Conservation (phyloP, 768 basidiomycete species). For the Macrolepiota fuliginosa region DNA sequence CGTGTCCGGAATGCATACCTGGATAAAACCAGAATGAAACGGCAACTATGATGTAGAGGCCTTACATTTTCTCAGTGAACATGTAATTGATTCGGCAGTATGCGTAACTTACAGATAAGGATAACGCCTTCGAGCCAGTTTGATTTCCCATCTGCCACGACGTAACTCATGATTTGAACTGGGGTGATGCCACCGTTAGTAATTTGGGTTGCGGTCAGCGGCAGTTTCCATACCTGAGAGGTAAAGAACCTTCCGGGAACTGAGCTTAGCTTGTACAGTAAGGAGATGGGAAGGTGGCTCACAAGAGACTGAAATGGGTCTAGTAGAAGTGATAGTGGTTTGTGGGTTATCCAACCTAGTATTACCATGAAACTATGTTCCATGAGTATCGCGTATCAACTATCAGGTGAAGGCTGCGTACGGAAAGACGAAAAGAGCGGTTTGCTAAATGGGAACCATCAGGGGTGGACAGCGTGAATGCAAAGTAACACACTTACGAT, state of each 20-base stretch:
- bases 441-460: constrained; percentile 50
- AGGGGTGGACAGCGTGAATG: neutral
- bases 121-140: constrained; percentile 92
- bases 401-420: constrained; percentile 16
- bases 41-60: constrained; percentile 70
- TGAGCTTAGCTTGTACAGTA: neutral
- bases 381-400: neutral
- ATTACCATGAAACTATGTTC: constrained; percentile 62
- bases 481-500: constrained; percentile 45
- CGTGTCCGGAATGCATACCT: constrained; percentile 25
- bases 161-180: constrained; percentile 85
- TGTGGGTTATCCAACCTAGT: constrained; percentile 77
- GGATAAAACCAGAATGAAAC: constrained; percentile 73
- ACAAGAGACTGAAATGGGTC: constrained; percentile 80
- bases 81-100: neutral
- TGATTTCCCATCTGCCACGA: constrained; percentile 81
- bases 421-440: constrained; percentile 48
- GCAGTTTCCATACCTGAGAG: constrained; percentile 38
- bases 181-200: neutral
- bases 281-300: constrained; percentile 18
- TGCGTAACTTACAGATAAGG: constrained; percentile 52
- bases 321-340: constrained; percentile 78
- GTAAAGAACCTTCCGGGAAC: constrained; percentile 35
- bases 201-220: neutral
- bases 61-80: constrained; percentile 27